Evolutionary conservation across 176 grass and related monocot species (phyloP).

Genomic region (Avena sativa): DNA sequence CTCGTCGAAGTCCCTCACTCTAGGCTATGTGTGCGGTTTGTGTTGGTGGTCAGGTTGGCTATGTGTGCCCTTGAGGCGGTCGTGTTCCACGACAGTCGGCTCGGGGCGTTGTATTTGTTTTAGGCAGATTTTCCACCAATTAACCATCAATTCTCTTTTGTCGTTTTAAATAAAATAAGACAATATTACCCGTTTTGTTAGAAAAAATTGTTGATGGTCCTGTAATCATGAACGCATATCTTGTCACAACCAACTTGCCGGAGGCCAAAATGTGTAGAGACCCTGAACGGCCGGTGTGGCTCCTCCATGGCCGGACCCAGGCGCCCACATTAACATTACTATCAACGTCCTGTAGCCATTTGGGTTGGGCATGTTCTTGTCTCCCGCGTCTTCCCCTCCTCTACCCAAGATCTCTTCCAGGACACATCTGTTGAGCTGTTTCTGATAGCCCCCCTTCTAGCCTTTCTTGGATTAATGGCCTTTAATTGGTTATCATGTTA

Average conservation of each 20-base stretch:
- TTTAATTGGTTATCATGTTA: constrained; percentile 29
- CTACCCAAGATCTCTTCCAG: not conserved
- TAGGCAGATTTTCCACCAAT: too few species aligned
- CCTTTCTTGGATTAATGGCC: constrained; percentile 14
- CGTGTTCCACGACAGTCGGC: too few species aligned
- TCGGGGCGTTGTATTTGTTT: too few species aligned
- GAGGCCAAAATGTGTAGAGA: constrained; percentile 2
- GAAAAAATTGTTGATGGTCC: too few species aligned
- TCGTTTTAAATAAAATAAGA: too few species aligned
- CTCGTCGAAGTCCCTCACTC: too few species aligned
- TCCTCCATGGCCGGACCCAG: not conserved
- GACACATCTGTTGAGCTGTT: constrained; percentile 41
- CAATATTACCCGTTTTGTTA: too few species aligned
- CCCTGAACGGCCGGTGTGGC: not conserved
- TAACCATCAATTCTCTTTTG: too few species aligned
- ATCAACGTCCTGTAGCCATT: constrained; percentile 42
- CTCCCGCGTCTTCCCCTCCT: not conserved
- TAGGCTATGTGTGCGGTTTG: too few species aligned
- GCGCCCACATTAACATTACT: constrained; percentile 33
- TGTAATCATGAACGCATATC: not conserved
- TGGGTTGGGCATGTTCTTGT: constrained; percentile 15
- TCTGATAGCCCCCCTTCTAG: not conserved
- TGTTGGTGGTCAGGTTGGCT: too few species aligned
- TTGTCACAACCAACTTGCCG: constrained; percentile 9
- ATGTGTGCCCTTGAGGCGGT: too few species aligned